A percentile compares a stretch with the other conserved stretches of the same genome.
Conservation (phyloP, 2,329 filamentous ascomycete species). For the Trichoderma brevicompactum region DNA sequence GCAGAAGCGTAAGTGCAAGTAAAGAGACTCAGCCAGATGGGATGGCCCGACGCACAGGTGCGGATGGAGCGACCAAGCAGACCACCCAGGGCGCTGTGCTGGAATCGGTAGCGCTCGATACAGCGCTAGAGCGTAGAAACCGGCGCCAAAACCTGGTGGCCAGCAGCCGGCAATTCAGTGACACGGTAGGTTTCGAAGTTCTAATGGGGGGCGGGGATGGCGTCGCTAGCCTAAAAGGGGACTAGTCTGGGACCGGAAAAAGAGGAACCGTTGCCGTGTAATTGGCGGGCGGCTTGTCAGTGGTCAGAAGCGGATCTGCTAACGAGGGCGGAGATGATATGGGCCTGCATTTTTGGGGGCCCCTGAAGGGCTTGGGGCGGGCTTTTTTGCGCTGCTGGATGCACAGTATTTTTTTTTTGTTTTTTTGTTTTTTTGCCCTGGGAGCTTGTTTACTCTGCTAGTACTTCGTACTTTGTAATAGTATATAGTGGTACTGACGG, state of each 20-base stretch:
- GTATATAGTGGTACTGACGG: too few relatives aligned
- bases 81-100: neutral
- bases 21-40: too few relatives aligned
- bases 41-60: too few relatives aligned
- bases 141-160: slow-evolving; percentile 22
- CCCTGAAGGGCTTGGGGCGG: neutral
- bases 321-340: neutral
- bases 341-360: neutral
- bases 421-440: too few relatives aligned
- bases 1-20: neutral
- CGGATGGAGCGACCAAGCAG: too few relatives aligned
- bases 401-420: too few relatives aligned
- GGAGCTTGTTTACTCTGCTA: too few relatives aligned
- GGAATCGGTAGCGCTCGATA: slow-evolving; percentile 10
- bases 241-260: slow-evolving; percentile 9
- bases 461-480: too few relatives aligned
- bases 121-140: slow-evolving; percentile 13
- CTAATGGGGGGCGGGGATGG: neutral
- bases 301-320: slow-evolving; percentile 18
- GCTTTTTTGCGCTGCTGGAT: neutral
- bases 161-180: slow-evolving; percentile 16
- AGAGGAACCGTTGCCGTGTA: slow-evolving; percentile 7
- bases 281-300: slow-evolving; percentile 1
- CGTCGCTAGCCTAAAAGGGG: neutral
- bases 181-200: slow-evolving; percentile 22